Evolutionary conservation across 768 basidiomycete genomes (phyloP), one percentile per base, ranked within the genome.

Genomic region (Xerocomus potaroensis): DNA sequence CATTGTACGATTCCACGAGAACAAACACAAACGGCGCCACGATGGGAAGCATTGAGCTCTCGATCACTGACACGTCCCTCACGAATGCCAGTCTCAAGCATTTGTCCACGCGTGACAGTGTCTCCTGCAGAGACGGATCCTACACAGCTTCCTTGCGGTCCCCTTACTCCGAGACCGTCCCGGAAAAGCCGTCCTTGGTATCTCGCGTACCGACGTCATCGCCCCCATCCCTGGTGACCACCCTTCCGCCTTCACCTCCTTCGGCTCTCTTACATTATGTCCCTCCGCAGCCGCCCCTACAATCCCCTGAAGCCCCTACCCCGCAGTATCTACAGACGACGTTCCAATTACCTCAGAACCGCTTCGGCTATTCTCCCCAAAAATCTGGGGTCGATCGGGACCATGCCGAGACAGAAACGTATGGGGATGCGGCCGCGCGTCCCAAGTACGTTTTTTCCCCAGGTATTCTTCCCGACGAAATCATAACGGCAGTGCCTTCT

Each of bases 1-100:
- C 62, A 65, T 65, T 63, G 56, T 63, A 56, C 48, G 54, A 63
- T 56, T 55, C 58, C 56, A 58, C 52, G 39, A 64, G 43, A 62
- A 46, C 62, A 50, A 61, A 63, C 51, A 18, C 47, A 58, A 58
- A 51, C 58, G 53, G 51, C 49, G 58, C 50, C 30, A 54, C 51
- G 51, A 51, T 51, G 51, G 62, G 62, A 60, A 58, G 50, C 53
- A 45, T 63, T 48, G 54, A 52, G 43, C 58, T 65, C 48, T 50
- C 50, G 50, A 60, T 65, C 48, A 41, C 29, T 49, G 51, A 45
- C 50, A 48, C 47, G 38, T 46, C 53, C 42, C 43, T 51, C 33
- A 31, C 49, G 19, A 54, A 47, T 26, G 59, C 52, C 16, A 47
- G 35, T 43, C 36, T 54, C 30, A 53, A 43, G 14, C 30, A 23